Conservation (phyloP, 1,284 basidiomycete species). For the Pseudozyma sp. region DNA sequence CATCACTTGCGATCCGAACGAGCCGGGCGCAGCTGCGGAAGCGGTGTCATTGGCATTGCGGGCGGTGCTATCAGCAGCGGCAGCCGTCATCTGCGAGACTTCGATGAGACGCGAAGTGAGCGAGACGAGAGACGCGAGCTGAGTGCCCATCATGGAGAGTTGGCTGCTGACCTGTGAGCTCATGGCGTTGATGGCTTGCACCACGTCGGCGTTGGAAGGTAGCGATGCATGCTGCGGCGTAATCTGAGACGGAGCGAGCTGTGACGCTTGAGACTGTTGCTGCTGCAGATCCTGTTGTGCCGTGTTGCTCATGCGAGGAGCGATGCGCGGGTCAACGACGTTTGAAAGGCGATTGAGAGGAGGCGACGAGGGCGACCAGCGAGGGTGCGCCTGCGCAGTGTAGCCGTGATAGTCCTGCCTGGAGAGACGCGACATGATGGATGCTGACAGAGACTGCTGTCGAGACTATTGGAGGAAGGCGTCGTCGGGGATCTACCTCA, state of each 20-base stretch:
- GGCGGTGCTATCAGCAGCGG: slow-evolving; percentile 13
- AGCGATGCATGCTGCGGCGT: slow-evolving; percentile 9
- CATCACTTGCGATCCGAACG: slow-evolving; percentile 6
- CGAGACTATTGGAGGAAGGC: background rate
- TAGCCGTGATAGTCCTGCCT: slow-evolving; percentile 48
- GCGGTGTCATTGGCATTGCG: slow-evolving; percentile 13
- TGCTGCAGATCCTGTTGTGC: slow-evolving; percentile 34
- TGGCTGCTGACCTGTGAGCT: slow-evolving; percentile 42
- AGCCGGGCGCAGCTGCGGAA: background rate
- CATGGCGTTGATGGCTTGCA: slow-evolving; percentile 48
- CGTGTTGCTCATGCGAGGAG: slow-evolving; percentile 32
- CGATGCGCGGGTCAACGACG: slow-evolving; percentile 32
- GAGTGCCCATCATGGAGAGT: slow-evolving; percentile 44
- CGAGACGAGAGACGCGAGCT: slow-evolving; percentile 45
- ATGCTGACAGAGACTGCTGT: background rate
- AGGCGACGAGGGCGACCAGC: slow-evolving; percentile 49
- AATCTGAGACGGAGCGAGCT: slow-evolving; percentile 24
- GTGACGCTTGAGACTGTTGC: slow-evolving; percentile 31
- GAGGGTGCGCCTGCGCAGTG: slow-evolving; percentile 28
- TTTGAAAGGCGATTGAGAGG: slow-evolving; percentile 43
- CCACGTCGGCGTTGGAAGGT: slow-evolving; percentile 32
- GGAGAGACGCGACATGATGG: slow-evolving; percentile 46
- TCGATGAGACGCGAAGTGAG: slow-evolving; percentile 48
- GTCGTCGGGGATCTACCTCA: background rate
- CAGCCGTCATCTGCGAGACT: slow-evolving; percentile 33